Base-by-base conservation (phyloP, 2,329 filamentous ascomycete species). In the Bipolaris bicolor region DNA sequence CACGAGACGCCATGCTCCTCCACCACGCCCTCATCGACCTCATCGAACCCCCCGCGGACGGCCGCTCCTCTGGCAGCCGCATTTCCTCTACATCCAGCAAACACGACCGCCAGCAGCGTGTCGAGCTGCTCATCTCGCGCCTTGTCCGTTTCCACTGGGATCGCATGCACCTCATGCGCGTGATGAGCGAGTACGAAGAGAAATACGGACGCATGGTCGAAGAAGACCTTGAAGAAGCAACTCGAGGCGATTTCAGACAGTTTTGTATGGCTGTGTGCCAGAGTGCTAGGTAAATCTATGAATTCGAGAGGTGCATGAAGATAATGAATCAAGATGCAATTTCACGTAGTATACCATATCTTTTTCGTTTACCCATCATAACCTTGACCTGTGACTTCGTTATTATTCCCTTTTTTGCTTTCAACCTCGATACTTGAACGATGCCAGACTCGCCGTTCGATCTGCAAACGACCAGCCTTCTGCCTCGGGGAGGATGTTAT, bases 111-210 rank as follows among this genome's bases (percentile, higher is more conserved):
- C 75, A 84, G 51, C 82, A 93, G 62, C 87, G 94, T 29, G 89
- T 90, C 44, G 94, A 97, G 74, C 81, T 97, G 47, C 86, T 99
- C 49, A 96, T 96, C 62, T 93, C 90, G 3, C 85, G 95, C 1
- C 83, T 98, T 1, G 91, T 97, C 41, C 85, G 95, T 31, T 87
- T 94, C 75, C 95, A 98, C 78, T 98, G 95, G 95, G 93, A 98
- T 70, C 85, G 89, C 4, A 79, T 84, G 62, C 94, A 98, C 77
- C 83, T 98, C 78, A 85, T 88, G 57, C 84, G 85, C 18, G 86
- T 98, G 52, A 96, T 96, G 82, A 78, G 80, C 31, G 90, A 92
- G 61, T 99, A 92, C 77, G 83, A 86, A 55, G 86, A 89, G 60
- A 88, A 92, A 60, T 97, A 97, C 76, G 83, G 85, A 5, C 80